Percentiles rank a stretch among this genome's conserved stretches.
Evolutionary conservation across 2,329 filamentous ascomycete genomes (phyloP).

Genomic region (Pseudogymnoascus verrucosus): DNA sequence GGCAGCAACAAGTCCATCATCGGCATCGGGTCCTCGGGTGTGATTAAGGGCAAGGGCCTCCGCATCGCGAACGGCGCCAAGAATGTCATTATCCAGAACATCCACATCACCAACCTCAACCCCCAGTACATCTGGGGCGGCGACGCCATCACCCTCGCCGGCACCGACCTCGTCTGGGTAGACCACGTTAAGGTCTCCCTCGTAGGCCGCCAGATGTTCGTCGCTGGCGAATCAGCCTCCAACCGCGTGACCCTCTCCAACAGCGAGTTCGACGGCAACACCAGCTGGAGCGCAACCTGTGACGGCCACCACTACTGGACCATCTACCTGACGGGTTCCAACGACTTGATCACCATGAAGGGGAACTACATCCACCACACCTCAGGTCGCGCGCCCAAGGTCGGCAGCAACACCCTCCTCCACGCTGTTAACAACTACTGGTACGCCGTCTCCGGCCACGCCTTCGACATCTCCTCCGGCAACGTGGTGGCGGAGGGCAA

Average conservation of each 20-base stretch:
- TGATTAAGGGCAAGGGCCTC: slow-evolving; percentile 22
- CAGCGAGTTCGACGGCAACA: slow-evolving; percentile 48
- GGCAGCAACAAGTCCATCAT: slow-evolving; percentile 24
- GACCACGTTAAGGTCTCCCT: slow-evolving; percentile 49
- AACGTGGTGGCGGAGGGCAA: slow-evolving; percentile 49
- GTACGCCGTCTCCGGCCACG: slow-evolving; percentile 46
- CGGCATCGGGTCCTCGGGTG: slow-evolving; percentile 18
- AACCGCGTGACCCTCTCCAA: slow-evolving; percentile 53
- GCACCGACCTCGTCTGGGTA: slow-evolving; percentile 29
- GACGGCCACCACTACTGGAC: slow-evolving; percentile 54
- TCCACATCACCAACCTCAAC: slow-evolving; percentile 47
- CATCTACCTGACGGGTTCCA: slow-evolving; percentile 48
- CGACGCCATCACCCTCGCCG: slow-evolving; percentile 30
- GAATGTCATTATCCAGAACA: slow-evolving; percentile 32
- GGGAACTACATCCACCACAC: slow-evolving; percentile 54
- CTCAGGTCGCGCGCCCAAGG: slow-evolving; percentile 49
- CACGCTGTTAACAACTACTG: slow-evolving; percentile 58
- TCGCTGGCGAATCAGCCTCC: slow-evolving; percentile 45
- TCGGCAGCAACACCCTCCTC: slow-evolving; percentile 45
- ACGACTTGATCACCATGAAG: slow-evolving; percentile 50
- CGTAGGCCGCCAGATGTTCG: slow-evolving; percentile 53
- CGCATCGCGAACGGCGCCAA: slow-evolving; percentile 19
- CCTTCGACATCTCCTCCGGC: slow-evolving; percentile 44
- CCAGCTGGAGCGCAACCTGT: slow-evolving; percentile 48
- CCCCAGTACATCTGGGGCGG: slow-evolving; percentile 50